Percentiles rank a stretch among this genome's conserved stretches.
These are phyloP conservation scores for Trichoderma endophyticum DNA, from an alignment of 2,329 filamentous ascomycete genomes.

Conservation along the genomic window DNA sequence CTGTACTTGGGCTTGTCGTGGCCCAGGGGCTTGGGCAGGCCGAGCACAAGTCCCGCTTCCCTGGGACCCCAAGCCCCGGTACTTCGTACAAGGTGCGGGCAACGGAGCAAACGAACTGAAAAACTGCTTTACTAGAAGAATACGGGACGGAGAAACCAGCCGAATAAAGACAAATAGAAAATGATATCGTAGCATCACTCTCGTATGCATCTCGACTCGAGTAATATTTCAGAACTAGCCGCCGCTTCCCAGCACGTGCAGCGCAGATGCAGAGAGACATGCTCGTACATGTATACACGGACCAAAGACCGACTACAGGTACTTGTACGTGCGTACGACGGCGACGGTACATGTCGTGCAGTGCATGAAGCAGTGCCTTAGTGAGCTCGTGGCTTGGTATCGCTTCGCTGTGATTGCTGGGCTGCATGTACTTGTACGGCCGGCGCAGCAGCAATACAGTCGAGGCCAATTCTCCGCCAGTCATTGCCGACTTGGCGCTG, in stretches of 20 bases:
- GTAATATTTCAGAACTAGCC: neutral
- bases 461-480: neutral
- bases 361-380: conserved; percentile 2
- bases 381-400: conserved; percentile 5
- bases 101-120: neutral
- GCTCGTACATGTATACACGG: neutral
- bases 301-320: neutral
- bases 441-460: neutral
- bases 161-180: neutral
- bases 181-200: neutral
- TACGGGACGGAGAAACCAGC: neutral
- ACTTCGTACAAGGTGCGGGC: neutral
- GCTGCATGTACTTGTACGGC: neutral
- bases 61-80: neutral
- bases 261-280: neutral
- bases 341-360: conserved; percentile 7
- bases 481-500: conserved; percentile 8
- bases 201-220: neutral
- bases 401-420: neutral
- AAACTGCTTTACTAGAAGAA: neutral
- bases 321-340: neutral
- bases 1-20: neutral
- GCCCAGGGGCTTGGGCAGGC: neutral
- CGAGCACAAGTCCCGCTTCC: neutral
- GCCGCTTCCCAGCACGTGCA: conserved; percentile 1